Evolutionary conservation across 148 eudicot species (phyloP), one percentile per base, ranked within the genome.

Genomic region (Salicornia ramosissima): DNA sequence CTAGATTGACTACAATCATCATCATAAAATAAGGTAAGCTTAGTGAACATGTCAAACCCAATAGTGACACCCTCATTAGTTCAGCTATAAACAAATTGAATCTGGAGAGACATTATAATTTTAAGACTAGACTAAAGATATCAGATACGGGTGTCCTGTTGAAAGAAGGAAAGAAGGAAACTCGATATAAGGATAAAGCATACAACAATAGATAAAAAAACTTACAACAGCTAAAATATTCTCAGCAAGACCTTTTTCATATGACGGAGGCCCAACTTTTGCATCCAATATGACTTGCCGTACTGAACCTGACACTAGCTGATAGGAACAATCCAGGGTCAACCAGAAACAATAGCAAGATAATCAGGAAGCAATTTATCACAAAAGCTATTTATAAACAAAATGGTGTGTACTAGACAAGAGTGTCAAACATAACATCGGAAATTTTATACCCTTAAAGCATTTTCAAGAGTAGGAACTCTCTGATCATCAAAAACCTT

Each of bases 261-360:
- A 86, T 10, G 71, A 78, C 34, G 99, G 99, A 42, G 99, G 97
- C 54, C 99, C 99, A 80, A 90, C 96, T 86, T 94, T 94, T 34
- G 86, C 93, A 71, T 94, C 99, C 63, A 94, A 72, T 70, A 94
- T 83, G 31, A 94, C 85, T 65, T 80, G 86, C 52, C 81, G 80
- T 22, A 90, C 97, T 33, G 92, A 83, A 75, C 75, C 78, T 64
- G 97, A 90, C 74, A 88, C 68, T 77, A 86, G 65, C 98, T 94
- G 84, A 60, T 40, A 60, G 65, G 63, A 71, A 78, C 46, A 78
- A 49, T 30, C 54, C 73, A 29, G 25, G 54, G 49, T 52, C 34
- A 76, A 66, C 14, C 56, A 76, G 51, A 61, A 24, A 50, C 60
- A 76, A 25, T 55, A 60, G 69, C 24, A n/a, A 50, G 29, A 30